These are phyloP conservation scores for Mrakia blollopis DNA, from an alignment of 768 basidiomycete genomes.

Conservation along the genomic window DNA sequence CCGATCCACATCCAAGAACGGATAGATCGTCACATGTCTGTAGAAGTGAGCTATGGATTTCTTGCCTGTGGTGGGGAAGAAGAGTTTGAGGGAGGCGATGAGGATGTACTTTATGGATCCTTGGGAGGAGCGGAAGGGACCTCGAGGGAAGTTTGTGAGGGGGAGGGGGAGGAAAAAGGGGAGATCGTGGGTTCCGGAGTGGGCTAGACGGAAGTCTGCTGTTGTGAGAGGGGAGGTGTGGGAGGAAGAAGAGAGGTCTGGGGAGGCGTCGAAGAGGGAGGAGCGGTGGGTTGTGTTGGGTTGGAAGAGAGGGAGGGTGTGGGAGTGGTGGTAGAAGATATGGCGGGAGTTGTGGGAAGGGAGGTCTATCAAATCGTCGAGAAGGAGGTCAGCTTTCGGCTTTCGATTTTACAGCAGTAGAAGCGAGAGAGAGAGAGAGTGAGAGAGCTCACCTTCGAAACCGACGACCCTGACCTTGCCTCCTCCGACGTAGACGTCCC, in stretches of 20 bases:
- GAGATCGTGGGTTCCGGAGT: slow-evolving; percentile 62
- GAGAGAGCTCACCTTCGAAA: slow-evolving; percentile 59
- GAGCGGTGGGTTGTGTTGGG: slow-evolving; percentile 39
- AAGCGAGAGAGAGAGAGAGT: not conserved
- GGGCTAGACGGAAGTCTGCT: slow-evolving; percentile 47
- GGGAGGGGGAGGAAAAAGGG: slow-evolving; percentile 71
- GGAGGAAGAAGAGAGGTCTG: slow-evolving; percentile 35
- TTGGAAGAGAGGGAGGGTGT: slow-evolving; percentile 47
- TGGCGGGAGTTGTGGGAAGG: slow-evolving; percentile 57
- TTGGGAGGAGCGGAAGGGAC: slow-evolving; percentile 43
- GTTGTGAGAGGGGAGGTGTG: slow-evolving; percentile 28
- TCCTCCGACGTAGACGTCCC: slow-evolving; percentile 60
- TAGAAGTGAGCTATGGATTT: slow-evolving; percentile 86
- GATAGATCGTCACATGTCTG: slow-evolving; percentile 73
- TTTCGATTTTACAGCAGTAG: no score
- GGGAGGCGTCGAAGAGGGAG: slow-evolving; percentile 44
- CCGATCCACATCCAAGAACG: slow-evolving; percentile 59
- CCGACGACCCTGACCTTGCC: slow-evolving; percentile 79
- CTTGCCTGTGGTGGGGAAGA: slow-evolving; percentile 56
- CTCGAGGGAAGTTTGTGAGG: slow-evolving; percentile 58
- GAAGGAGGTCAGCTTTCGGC: not conserved
- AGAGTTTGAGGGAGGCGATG: slow-evolving; percentile 60
- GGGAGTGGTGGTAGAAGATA: slow-evolving; percentile 75
- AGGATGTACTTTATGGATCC: slow-evolving; percentile 63
- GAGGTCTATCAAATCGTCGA: slow-evolving; percentile 40